These are phyloP conservation scores for Colletotrichum sp. DNA, from an alignment of 2,329 filamentous ascomycete genomes.

Conservation along the genomic window DNA sequence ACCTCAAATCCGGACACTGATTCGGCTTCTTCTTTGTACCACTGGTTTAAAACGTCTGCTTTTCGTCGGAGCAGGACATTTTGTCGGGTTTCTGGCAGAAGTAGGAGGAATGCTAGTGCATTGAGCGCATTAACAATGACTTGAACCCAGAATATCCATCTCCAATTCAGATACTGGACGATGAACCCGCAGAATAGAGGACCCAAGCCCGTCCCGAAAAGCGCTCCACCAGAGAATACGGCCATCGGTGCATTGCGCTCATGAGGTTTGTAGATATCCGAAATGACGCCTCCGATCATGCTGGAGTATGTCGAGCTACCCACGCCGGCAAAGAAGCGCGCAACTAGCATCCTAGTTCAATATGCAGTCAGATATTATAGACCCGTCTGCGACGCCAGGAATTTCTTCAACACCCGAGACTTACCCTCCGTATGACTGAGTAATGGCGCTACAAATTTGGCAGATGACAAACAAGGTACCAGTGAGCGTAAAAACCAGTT, in stretches of 20 bases:
- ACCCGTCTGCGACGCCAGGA: accelerated
- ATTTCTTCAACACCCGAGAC: background rate
- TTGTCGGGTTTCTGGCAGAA: conserved; percentile 83
- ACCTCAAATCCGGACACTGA: background rate
- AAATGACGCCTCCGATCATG: conserved; percentile 88
- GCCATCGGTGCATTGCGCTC: conserved; percentile 90
- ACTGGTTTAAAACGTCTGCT: conserved; percentile 74
- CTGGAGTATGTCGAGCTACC: conserved; percentile 81
- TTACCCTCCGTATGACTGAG: conserved; percentile 63
- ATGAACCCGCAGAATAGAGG: background rate
- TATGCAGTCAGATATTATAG: background rate
- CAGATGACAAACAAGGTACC: conserved; percentile 75
- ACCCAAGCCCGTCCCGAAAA: conserved; percentile 70
- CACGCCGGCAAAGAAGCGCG: conserved; percentile 77
- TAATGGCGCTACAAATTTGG: conserved; percentile 75
- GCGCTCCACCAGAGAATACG: conserved; percentile 76
- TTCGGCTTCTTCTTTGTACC: conserved; percentile 76
- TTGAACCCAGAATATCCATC: conserved; percentile 53
- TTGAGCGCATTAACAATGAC: conserved; percentile 72
- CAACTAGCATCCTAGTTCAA: conserved; percentile 67
- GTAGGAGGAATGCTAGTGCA: conserved; percentile 62
- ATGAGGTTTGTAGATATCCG: conserved; percentile 80
- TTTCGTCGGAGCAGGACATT: conserved; percentile 80
- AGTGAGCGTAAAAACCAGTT: conserved; percentile 79
- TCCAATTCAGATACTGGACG: background rate